Evolutionary conservation across 2,329 filamentous ascomycete species (phyloP).

Genomic region (Aureobasidium sp.): DNA sequence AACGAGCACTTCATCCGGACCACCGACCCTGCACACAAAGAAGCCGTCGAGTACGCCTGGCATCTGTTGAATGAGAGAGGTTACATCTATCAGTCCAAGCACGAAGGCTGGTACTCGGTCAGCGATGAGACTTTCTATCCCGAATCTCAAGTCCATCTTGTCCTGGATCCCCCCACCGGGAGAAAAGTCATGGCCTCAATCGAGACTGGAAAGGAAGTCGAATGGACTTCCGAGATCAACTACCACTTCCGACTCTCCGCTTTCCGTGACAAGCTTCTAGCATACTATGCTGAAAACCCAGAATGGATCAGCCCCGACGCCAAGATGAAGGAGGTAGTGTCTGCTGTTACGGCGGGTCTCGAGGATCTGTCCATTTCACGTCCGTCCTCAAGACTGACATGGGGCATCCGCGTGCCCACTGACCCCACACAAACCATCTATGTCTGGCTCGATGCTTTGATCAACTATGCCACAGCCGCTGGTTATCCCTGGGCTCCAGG

Average conservation of each 20-base stretch:
- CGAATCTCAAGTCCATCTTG: slow-evolving; percentile 62
- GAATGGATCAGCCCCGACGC: slow-evolving; percentile 65
- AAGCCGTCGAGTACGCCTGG: slow-evolving; percentile 88
- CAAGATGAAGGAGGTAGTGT: slow-evolving; percentile 71
- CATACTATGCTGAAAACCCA: slow-evolving; percentile 73
- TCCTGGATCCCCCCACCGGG: slow-evolving; percentile 72
- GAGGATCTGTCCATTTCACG: slow-evolving; percentile 86
- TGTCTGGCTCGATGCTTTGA: slow-evolving; percentile 92
- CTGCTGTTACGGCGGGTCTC: slow-evolving; percentile 69
- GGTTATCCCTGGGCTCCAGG: slow-evolving; percentile 77
- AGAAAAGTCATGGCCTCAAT: slow-evolving; percentile 73
- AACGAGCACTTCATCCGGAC: slow-evolving; percentile 90
- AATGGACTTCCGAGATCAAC: slow-evolving; percentile 89
- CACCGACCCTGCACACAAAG: slow-evolving; percentile 72
- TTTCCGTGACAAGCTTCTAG: slow-evolving; percentile 68
- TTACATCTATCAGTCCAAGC: slow-evolving; percentile 76
- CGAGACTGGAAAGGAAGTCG: slow-evolving; percentile 87
- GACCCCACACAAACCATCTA: slow-evolving; percentile 88
- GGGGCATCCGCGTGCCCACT: slow-evolving; percentile 84
- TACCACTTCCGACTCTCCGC: slow-evolving; percentile 90
- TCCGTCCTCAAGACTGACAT: slow-evolving; percentile 67
- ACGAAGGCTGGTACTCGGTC: slow-evolving; percentile 94
- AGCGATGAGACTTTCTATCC: slow-evolving; percentile 97
- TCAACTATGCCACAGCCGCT: slow-evolving; percentile 86
- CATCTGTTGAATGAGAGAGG: slow-evolving; percentile 65